Evolutionary conservation across 345 rosid species (phyloP).

Genomic region (Eucalyptus viminalis): DNA sequence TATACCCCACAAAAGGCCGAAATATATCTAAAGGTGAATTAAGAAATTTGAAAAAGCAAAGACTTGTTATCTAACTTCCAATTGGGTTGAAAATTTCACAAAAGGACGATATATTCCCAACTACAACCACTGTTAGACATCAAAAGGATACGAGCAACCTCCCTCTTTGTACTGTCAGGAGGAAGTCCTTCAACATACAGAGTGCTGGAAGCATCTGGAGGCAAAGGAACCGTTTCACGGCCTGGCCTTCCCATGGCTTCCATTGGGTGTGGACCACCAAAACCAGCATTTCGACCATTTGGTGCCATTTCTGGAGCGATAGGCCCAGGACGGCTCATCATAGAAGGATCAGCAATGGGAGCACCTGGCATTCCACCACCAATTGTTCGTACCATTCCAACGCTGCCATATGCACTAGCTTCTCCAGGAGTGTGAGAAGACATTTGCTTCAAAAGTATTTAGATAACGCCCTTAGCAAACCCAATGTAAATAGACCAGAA

Average conservation of each 20-base stretch:
- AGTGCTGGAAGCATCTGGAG: conserved; percentile 72
- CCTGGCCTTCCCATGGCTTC: conserved; percentile 28
- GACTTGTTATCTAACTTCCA: background rate
- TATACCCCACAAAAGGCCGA: conserved; percentile 79
- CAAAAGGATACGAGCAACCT: conserved; percentile 84
- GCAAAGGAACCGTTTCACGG: conserved; percentile 36
- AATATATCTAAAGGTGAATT: conserved; percentile 50
- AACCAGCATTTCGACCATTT: conserved; percentile 35
- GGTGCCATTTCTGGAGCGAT: conserved; percentile 27
- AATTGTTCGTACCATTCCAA: conserved; percentile 24
- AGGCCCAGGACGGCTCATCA: conserved; percentile 26
- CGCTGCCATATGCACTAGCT: conserved; percentile 24
- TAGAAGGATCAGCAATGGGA: conserved; percentile 29
- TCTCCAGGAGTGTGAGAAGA: conserved; percentile 48
- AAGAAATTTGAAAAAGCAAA: conserved; percentile 10
- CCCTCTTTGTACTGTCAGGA: conserved; percentile 57
- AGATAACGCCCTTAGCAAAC: conserved; percentile 2
- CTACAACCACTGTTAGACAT: background rate
- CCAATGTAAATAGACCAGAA: background rate
- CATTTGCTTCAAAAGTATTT: conserved; percentile 47
- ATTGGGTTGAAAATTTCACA: background rate
- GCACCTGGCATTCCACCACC: conserved; percentile 19
- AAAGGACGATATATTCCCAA: background rate
- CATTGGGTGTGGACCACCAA: conserved; percentile 6
- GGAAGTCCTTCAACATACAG: conserved; percentile 84